Conservation (phyloP, 495 filamentous ascomycete species). For the Ascodesmis nigricans region DNA sequence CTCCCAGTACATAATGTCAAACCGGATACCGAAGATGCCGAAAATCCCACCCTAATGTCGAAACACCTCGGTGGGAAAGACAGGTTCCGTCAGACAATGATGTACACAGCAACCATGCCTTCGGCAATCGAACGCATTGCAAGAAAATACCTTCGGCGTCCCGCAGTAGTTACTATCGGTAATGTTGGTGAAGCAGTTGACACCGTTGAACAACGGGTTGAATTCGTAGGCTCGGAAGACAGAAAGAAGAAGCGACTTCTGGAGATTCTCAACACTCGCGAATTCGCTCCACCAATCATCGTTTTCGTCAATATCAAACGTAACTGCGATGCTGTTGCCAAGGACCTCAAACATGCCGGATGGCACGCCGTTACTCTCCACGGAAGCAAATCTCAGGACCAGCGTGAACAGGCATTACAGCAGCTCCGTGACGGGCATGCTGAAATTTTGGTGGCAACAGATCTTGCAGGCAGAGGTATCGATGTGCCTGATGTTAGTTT, state of each 20-base stretch:
- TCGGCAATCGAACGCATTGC: slow-evolving; percentile 83
- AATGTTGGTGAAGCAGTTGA: slow-evolving; percentile 95
- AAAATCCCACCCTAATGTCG: slow-evolving; percentile 66
- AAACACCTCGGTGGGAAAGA: slow-evolving; percentile 62
- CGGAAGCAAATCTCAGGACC: slow-evolving; percentile 89
- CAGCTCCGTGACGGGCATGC: slow-evolving; percentile 57
- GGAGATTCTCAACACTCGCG: slow-evolving; percentile 67
- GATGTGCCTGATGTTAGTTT: slow-evolving; percentile 87
- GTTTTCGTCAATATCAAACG: slow-evolving; percentile 99
- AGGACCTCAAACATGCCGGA: slow-evolving; percentile 89
- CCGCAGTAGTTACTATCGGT: slow-evolving; percentile 86
- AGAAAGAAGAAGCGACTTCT: slow-evolving; percentile 89
- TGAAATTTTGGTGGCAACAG: slow-evolving; percentile 88
- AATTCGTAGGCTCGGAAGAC: slow-evolving; percentile 81
- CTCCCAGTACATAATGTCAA: slow-evolving; percentile 89
- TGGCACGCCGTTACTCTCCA: slow-evolving; percentile 81
- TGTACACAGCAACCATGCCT: slow-evolving; percentile 99
- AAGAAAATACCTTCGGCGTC: slow-evolving; percentile 80
- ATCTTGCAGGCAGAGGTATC: slow-evolving; percentile 93
- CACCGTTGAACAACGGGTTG: slow-evolving; percentile 91
- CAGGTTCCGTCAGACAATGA: slow-evolving; percentile 95
- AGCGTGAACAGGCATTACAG: slow-evolving; percentile 84
- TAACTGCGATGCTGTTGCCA: slow-evolving; percentile 88
- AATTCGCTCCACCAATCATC: slow-evolving; percentile 85
- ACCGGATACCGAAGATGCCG: slow-evolving; percentile 83